Evolutionary conservation across 306 rosid species (phyloP).

Genomic region (Cucurbita argyrosperma): DNA sequence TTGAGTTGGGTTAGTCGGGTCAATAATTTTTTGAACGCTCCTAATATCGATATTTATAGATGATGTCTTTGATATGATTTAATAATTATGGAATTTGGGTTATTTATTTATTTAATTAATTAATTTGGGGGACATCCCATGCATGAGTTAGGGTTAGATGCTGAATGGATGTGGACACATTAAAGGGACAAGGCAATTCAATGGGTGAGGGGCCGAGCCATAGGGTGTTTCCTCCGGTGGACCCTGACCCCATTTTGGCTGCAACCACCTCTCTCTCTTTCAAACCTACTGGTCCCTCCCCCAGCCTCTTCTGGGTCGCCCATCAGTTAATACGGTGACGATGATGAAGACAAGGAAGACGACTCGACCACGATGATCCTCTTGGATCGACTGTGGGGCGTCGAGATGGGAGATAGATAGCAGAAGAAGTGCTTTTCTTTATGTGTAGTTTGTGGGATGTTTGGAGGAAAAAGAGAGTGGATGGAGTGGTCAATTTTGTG

Average conservation of each 20-base stretch:
- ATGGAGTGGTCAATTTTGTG: too few relatives aligned
- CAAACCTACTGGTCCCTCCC: conserved; percentile 20
- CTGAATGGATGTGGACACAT: neutral
- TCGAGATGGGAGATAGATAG: neutral
- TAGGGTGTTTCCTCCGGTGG: conserved; percentile 26
- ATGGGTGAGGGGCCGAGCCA: conserved; percentile 26
- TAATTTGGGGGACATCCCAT: conserved; percentile 3
- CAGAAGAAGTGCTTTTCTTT: neutral
- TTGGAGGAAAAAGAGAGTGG: too few relatives aligned
- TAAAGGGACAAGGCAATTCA: conserved; percentile 33
- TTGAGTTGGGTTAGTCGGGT: too few relatives aligned
- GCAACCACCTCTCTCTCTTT: conserved; percentile 23
- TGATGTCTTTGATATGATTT: neutral
- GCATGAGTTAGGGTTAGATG: neutral
- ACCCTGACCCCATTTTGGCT: conserved; percentile 14
- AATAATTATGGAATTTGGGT: neutral
- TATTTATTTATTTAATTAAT: neutral
- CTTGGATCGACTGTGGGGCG: neutral
- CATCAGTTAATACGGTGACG: neutral
- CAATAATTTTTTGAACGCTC: too few relatives aligned
- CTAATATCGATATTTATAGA: too few relatives aligned
- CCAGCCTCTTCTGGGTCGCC: neutral
- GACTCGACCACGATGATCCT: neutral
- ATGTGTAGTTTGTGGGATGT: too few relatives aligned
- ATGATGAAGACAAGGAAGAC: too few relatives aligned